A percentile compares a stretch with the other conserved stretches of the same genome.
Conservation (phyloP, 2,329 filamentous ascomycete genomes). For the Rhytidhysteron rufulum region DNA sequence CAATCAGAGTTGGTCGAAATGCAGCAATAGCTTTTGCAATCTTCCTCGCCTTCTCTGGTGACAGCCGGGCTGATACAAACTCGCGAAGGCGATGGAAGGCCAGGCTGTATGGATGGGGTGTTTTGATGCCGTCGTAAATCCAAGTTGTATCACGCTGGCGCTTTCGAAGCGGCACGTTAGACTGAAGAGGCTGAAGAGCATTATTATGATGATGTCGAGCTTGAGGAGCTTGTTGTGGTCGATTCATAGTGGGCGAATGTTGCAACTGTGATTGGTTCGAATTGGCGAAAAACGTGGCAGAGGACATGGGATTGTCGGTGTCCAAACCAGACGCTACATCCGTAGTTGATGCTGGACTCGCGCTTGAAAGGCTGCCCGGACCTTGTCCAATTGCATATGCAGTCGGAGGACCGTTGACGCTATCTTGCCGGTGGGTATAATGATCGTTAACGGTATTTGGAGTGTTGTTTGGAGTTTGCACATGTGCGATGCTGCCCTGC, state of each 20-base stretch:
- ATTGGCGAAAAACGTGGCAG: conserved; percentile 32
- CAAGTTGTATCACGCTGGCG: conserved; percentile 69
- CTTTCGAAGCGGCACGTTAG: conserved; percentile 39
- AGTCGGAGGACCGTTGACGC: conserved; percentile 43
- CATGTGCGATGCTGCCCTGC: conserved; percentile 40
- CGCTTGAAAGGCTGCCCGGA: conserved; percentile 53
- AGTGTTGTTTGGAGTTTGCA: conserved; percentile 41
- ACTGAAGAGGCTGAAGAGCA: conserved; percentile 27
- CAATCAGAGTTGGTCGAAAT: conserved; percentile 89
- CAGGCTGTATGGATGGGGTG: conserved; percentile 85
- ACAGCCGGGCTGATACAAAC: conserved; percentile 74
- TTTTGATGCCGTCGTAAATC: conserved; percentile 84
- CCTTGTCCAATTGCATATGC: conserved; percentile 61
- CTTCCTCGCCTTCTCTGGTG: conserved; percentile 69
- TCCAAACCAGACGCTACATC: conserved; percentile 41
- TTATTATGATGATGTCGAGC: conserved; percentile 19
- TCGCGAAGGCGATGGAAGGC: conserved; percentile 87
- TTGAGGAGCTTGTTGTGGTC: conserved; percentile 18
- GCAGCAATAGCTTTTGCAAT: conserved; percentile 86
- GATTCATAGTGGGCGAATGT: conserved; percentile 24
- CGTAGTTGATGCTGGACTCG: conserved; percentile 50
- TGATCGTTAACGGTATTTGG: conserved; percentile 34
- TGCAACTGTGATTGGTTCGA: conserved; percentile 22
- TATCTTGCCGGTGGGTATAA: conserved; percentile 25
- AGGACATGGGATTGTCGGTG: conserved; percentile 35